These are phyloP conservation scores for Butyriboletus loyo DNA, from an alignment of 768 basidiomycete species.

Conservation along the genomic window DNA sequence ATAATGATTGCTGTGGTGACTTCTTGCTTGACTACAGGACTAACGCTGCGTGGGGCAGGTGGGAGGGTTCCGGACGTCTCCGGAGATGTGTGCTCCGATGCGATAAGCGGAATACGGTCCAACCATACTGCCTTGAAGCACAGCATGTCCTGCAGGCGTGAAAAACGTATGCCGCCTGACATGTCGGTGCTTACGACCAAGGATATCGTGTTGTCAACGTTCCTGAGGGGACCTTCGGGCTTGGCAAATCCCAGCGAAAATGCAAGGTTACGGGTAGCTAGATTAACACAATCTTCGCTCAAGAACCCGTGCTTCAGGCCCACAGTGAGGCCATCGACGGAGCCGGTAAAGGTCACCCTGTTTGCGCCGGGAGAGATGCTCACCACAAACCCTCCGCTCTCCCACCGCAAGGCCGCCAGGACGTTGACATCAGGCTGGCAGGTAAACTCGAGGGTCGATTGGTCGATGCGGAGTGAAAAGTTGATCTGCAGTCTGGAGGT, in stretches of 20 bases:
- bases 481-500: conserved; percentile 64
- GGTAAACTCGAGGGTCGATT: conserved; percentile 80
- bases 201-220: conserved; percentile 56
- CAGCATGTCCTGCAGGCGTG: conserved; percentile 85
- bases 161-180: conserved; percentile 73
- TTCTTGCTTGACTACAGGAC: conserved; percentile 33
- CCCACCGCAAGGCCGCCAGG: conserved; percentile 86
- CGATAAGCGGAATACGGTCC: conserved; percentile 79
- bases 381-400: conserved; percentile 88
- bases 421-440: conserved; percentile 93
- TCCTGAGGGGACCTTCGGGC: conserved; percentile 35
- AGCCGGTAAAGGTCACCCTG: conserved; percentile 72
- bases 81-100: conserved; percentile 33
- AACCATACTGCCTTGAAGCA: conserved; percentile 97
- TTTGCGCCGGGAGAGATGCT: conserved; percentile 71
- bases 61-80: conserved; percentile 19
- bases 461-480: conserved; percentile 88
- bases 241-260: conserved; percentile 74
- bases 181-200: conserved; percentile 84
- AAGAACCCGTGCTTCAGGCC: conserved; percentile 84
- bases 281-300: conserved; percentile 75
- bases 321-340: conserved; percentile 75
- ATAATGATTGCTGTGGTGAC: conserved; percentile 64
- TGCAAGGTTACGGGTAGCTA: conserved; percentile 78
- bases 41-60: conserved; percentile 9